Evolutionary conservation across 768 basidiomycete species (phyloP), one percentile per base, ranked within the genome.

Genomic region (Suillus brevipes): DNA sequence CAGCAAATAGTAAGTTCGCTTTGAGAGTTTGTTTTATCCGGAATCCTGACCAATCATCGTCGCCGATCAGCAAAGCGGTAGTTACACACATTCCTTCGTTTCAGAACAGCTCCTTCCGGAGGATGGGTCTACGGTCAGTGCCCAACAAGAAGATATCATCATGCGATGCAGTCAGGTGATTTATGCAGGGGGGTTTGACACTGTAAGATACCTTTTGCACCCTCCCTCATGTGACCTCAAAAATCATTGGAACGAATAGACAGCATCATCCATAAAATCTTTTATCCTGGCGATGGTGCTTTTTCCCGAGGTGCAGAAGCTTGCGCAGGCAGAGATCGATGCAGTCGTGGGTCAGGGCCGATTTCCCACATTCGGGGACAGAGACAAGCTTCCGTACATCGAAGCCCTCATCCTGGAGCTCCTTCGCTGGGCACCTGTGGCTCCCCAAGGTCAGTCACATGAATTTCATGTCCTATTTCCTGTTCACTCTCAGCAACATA

Each of bases 221-320:
- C 2, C 18, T 14, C 23, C 28, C 14, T 12, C 13, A 7, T 42
- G 47, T 52, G 16, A 31, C 20, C 36, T 18, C 53, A 25, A 37
- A 36, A 34, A 61, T 49, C 14, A 4, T 23, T 36, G 23, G 28
- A 7, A 37, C 56, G 25, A 1, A 1, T 4, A 63, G 34, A 45
- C 3, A 1, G 23, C n/a, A 20, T 16, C 55, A 52, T 42, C 16
- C 47, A 1, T 37, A 10, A 36, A 4, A 8, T 45, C 23, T 7
- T 70, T 73, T 45, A 67, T 66, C 25, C 70, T 75, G 25, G 76
- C 71, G 1, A 77, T 76, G 76, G 68, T 67, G 20, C 67, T 74
- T 50, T 66, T 70, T 52, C 77, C 75, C 4, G 59, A 49, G 4
- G 69, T 71, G n/a, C 66, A 73, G 69, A 65, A 63, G 49, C 74